Evolutionary conservation across 2,329 filamentous ascomycete genomes (phyloP), one percentile per base, ranked within the genome.

Genomic region (Trichoderma harzianum): DNA sequence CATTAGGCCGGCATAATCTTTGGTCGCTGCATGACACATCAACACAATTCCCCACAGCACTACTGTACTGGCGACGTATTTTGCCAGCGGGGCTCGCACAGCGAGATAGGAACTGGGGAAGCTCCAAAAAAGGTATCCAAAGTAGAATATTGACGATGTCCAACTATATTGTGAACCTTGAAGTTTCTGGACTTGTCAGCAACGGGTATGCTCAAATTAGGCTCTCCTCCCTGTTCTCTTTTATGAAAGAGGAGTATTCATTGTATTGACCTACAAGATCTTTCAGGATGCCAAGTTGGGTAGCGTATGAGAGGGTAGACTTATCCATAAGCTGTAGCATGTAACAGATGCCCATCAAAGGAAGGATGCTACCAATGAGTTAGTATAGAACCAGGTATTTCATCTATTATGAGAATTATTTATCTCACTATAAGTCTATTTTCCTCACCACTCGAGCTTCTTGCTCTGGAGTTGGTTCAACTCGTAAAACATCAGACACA

Each of bases 121-220:
- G 5, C 75, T 78, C 2, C 77, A 77, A 10, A 78, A 30, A 8
- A 88, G 77, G 69, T 87, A 87, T 0, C 85, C 85, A 75, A 87
- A 84, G 76, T 87, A 87, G 73, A 86, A 87, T 77, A 87, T 84
- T 51, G 78, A 83, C 10, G 80, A 79, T 0, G 85, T 79, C 85
- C 86, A 88, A 7, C 84, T 84, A 73, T 87, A 88, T 61, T 89
- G 81, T 53, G 84, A 79, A 6, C 86, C 85, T 8, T 81, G 80
- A 26, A 88, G 78, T 14, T 79, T 74, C 66, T 64, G 7, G 10
- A 18, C 5, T 26, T 34, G 5, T 64, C 3, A 24, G 47, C n/a
- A 53, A 24, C 11, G 11, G 47, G 5, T 24, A n/a, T 53, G 6
- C 3, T 24, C 14, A 30, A 57, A 18, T 5, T 53, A 18, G 14